Base-by-base conservation (phyloP, 192 early-diverging fungal species). In the Umbelopsis sp. region DNA sequence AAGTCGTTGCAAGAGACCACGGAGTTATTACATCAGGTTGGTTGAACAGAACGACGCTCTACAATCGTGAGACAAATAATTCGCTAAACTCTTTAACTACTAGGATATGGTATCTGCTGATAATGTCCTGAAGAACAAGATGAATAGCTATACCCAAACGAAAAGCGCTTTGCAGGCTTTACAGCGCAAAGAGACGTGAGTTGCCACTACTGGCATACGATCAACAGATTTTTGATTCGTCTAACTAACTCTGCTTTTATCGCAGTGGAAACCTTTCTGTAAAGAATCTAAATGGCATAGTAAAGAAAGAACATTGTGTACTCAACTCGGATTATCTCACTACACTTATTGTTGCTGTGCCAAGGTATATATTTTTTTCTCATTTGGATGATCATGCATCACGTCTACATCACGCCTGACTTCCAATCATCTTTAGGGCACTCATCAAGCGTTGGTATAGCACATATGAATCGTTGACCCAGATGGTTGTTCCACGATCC, bases 401-500 rank as follows among this genome's bases (percentile, higher is more conserved):
- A 59, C 31, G 6, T 41, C 22, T 54, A 24, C 38, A 41, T 41
- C 38, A 41, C 38, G 66, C 24, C 36, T 26, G 41, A 29, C 25
- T 34, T 36, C 38, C 41, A 21, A 8, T 25, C 32, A 34, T 11
- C 66, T 31, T 38, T 45, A 21, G 52, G 44, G 65, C 22, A 44
- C 89, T 80, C 88, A 36, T 85, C 87, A 92, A 91, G 72, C 92
- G 96, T 4, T 99, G 98, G 98, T 67, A 80, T 9, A 84, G 86
- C 72, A 84, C 78, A 36, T 99, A 99, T 83, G 98, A 99, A 83
- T 89, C 86, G 1, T 71, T 99, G 70, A 91, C 96, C 3, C 86
- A 91, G 51, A 96, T 96, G 94, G 93, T 99, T 12, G 97, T 99
- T 22, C 98, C 98, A 14, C 89, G 98, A 53, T 98, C 97, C 4